Conservation (phyloP, 2,329 filamentous ascomycete species). For the Penicillium sp. region DNA sequence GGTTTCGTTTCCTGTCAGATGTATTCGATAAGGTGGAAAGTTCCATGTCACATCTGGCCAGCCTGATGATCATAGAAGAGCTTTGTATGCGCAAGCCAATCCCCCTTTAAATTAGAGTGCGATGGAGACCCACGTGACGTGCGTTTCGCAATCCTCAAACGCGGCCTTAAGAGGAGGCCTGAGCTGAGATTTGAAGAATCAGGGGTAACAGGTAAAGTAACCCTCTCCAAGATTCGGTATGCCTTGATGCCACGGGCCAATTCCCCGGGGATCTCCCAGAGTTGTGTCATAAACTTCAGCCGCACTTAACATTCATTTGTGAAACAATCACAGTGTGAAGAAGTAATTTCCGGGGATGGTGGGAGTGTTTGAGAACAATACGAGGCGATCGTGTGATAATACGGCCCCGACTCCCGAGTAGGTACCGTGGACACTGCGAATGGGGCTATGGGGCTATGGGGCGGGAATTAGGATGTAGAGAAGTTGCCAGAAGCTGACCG, state of each 20-base stretch:
- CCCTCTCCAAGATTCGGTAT: not conserved
- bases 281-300: not conserved
- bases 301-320: not conserved
- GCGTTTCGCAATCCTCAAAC: slow-evolving; percentile 16
- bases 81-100: not conserved
- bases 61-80: not conserved
- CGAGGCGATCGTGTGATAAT: not conserved
- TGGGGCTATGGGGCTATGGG: slow-evolving; percentile 2
- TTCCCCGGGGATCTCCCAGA: slow-evolving; percentile 1
- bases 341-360: not conserved
- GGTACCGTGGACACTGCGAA: not conserved
- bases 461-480: too few relatives aligned
- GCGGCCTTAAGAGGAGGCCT: not conserved
- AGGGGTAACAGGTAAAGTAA: not conserved
- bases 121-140: slow-evolving; percentile 14
- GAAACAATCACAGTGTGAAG: slow-evolving; percentile 1
- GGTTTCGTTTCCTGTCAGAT: too few relatives aligned
- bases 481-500: not conserved
- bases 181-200: slow-evolving; percentile 4
- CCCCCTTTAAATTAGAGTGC: not conserved
- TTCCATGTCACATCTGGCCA: too few relatives aligned
- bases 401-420: too few relatives aligned
- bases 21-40: too few relatives aligned
- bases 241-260: not conserved
- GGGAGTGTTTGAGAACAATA: slow-evolving; percentile 1